phyloP scores from a whole-genome alignment of 2,329 filamentous ascomycete species.

The Chaetomiaceae sp. region DNA sequence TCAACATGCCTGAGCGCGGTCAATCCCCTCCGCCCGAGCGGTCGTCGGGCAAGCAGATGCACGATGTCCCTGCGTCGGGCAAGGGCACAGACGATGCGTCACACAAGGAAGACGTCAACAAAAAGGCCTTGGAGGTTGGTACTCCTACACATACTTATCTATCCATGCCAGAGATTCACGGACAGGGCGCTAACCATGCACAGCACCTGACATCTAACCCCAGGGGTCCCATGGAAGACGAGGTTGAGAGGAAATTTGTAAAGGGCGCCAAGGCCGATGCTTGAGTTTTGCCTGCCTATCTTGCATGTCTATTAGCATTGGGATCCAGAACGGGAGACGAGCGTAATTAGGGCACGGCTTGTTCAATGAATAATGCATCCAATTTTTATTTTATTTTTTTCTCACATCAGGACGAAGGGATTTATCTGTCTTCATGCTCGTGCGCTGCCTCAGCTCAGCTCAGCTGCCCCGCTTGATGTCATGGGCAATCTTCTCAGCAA shows the following conservation, averaged over 20 bases:
- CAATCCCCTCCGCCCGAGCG: conserved; percentile 72
- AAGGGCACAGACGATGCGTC: conserved; percentile 53
- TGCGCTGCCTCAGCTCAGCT: too few species aligned
- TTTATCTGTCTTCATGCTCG: too few species aligned
- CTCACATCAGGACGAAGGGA: too few species aligned
- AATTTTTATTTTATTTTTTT: too few species aligned
- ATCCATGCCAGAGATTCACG: too few species aligned
- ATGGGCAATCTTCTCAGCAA: conserved; percentile 29
- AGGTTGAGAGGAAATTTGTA: conserved; percentile 55
- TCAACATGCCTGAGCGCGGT: conserved; percentile 60
- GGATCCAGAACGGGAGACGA: background rate
- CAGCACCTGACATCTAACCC: conserved; percentile 62
- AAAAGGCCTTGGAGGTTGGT: conserved; percentile 49
- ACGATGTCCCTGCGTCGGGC: conserved; percentile 53
- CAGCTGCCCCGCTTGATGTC: background rate
- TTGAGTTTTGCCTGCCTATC: too few species aligned
- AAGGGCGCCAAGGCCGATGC: conserved; percentile 39
- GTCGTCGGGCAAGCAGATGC: conserved; percentile 61
- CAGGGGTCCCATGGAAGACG: conserved; percentile 57
- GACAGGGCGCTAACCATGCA: background rate
- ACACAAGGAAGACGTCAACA: conserved; percentile 50
- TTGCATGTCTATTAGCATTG: background rate
- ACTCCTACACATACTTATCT: too few species aligned
- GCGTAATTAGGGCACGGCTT: too few species aligned
- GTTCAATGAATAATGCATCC: too few species aligned